These are phyloP conservation scores for Myxozyma nipponensis DNA, from an alignment of 805 yeast genomes.

Conservation along the genomic window DNA sequence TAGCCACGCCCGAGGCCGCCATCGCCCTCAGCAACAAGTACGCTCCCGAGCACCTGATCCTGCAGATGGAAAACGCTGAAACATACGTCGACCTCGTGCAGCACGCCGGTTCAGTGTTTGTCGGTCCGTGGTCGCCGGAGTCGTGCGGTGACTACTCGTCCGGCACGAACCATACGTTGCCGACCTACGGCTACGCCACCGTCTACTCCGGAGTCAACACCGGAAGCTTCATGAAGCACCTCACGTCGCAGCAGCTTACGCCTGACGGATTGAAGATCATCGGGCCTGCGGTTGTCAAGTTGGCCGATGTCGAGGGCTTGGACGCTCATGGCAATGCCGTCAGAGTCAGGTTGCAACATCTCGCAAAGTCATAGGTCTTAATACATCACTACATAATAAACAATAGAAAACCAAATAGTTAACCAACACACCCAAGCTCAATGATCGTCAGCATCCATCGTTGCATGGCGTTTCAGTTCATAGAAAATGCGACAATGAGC, in stretches of 20 bases:
- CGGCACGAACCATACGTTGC: constrained; percentile 97
- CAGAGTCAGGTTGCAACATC: constrained; percentile 83
- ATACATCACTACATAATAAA: too few species aligned
- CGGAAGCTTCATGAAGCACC: constrained; percentile 88
- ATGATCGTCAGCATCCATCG: too few species aligned
- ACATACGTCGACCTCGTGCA: constrained; percentile 67
- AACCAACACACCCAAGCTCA: not conserved
- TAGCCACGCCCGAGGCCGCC: constrained; percentile 71
- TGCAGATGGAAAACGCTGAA: constrained; percentile 80
- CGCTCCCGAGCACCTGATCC: constrained; percentile 96
- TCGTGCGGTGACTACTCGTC: constrained; percentile 96
- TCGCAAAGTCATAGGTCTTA: constrained; percentile 30
- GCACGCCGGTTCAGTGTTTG: constrained; percentile 95
- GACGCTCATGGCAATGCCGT: constrained; percentile 98
- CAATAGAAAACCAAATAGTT: not conserved
- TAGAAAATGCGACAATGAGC: too few species aligned
- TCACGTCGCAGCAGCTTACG: constrained; percentile 88
- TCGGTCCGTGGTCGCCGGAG: constrained; percentile 95
- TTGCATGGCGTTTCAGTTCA: too few species aligned
- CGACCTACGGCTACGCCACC: constrained; percentile 97
- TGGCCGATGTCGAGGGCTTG: constrained; percentile 94
- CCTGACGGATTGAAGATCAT: constrained; percentile 79
- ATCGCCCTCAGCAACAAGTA: constrained; percentile 81
- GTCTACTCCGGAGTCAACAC: constrained; percentile 98
- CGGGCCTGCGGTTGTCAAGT: constrained; percentile 94